Evolutionary conservation across 1,139 yeast species (phyloP).

Genomic region (Blastobotrys illinoisensis): DNA sequence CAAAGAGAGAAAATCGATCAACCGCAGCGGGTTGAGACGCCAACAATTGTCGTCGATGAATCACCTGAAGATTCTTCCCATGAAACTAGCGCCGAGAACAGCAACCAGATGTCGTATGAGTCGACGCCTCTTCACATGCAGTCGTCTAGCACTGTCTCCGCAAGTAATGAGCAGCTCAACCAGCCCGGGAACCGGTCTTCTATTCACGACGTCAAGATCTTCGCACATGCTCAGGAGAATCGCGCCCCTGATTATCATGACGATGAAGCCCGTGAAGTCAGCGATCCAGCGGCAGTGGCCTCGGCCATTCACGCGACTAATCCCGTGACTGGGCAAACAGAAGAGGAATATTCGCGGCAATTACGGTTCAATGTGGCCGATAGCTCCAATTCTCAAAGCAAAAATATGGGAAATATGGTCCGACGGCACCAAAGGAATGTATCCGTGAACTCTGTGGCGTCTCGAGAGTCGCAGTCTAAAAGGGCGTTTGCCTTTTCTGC

Average conservation of each 20-base stretch:
- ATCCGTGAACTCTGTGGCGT: neutral
- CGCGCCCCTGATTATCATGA: neutral
- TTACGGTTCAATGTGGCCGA: neutral
- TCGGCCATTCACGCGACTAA: neutral
- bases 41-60: neutral
- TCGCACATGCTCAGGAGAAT: slow-evolving; percentile 8
- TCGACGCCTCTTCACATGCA: neutral
- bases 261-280: neutral
- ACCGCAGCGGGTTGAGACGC: neutral
- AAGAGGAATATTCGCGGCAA: neutral
- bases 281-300: slow-evolving; percentile 5
- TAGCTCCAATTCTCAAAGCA: neutral
- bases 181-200: slow-evolving; percentile 11
- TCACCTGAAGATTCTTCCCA: neutral
- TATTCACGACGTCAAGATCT: slow-evolving; percentile 14
- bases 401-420: neutral
- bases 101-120: neutral
- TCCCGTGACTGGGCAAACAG: neutral
- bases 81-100: neutral
- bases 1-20: neutral
- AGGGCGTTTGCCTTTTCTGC: slow-evolving; percentile 17
- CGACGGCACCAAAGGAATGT: slow-evolving; percentile 1
- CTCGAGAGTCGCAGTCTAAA: slow-evolving; percentile 8
- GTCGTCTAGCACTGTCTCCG: neutral
- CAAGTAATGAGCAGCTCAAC: neutral